Evolutionary conservation across 768 basidiomycete genomes (phyloP), one percentile per base, ranked within the genome.

Genomic region (Phylloporus sp.): DNA sequence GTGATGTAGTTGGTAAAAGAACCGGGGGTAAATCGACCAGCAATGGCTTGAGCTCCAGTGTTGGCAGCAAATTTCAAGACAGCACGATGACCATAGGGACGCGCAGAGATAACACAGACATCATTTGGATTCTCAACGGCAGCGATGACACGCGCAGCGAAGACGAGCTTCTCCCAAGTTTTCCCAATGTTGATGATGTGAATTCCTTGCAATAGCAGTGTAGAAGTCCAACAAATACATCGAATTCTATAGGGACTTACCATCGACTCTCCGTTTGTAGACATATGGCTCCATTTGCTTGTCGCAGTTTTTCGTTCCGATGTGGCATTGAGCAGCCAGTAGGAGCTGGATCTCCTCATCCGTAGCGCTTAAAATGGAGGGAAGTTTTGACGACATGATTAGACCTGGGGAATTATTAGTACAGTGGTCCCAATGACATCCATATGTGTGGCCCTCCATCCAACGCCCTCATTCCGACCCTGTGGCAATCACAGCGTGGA

Each of bases 1-100:
- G 93, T 97, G 80, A 95, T 95, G 81, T 97, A 97, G 80, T 99
- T 99, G 70, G 97, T 98, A 79, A 98, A 97, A 61, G 85, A 88
- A 80, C 95, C 95, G 64, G 95, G 95, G 59, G 95, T 98, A 80
- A 99, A 98, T 65, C 97, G 92, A 66, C 97, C 97, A 53, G 97
- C 97, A 69, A 99, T 98, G 56, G 97, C 92, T 72, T 95, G 91
- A 42, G 95, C 97, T 59, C 97, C 97, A 56, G 95, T 97, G 81
- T 95, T 94, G 70, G 92, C 85, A 54, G 94, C 95, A 73, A 82
- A 98, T 79, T 99, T 99, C 76, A 99, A 86, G 73, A 99, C 97
- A 49, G 92, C 97, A 71, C 97, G 93, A 79, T 99, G 97, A 57
- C 97, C 97, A 76, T 98, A 99, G 44, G 94, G 91, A 61, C 97